Conservation (phyloP, 495 filamentous ascomycete species). For the Penicillium malachiteum region DNA sequence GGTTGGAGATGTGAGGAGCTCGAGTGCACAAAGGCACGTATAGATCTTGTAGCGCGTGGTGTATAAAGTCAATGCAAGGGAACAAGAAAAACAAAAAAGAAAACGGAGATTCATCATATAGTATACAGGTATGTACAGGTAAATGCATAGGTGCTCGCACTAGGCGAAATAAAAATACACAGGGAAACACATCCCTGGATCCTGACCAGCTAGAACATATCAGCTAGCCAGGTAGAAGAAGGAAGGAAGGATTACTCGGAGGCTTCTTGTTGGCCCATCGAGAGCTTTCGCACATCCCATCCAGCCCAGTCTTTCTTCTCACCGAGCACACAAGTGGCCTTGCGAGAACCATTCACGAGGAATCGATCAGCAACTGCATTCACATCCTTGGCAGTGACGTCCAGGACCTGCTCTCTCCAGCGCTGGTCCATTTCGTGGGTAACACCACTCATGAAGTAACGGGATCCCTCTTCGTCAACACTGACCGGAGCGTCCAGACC, state of each 20-base stretch:
- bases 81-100: slow-evolving; percentile 3
- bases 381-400: slow-evolving; percentile 80
- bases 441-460: slow-evolving; percentile 79
- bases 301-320: slow-evolving; percentile 77
- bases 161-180: slow-evolving; percentile 24
- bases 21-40: slow-evolving; percentile 43
- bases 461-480: slow-evolving; percentile 86
- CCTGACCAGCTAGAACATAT: not conserved
- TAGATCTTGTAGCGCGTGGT: slow-evolving; percentile 25
- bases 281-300: slow-evolving; percentile 47
- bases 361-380: slow-evolving; percentile 77
- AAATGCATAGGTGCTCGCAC: slow-evolving; percentile 9
- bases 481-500: slow-evolving; percentile 87
- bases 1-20: slow-evolving; percentile 38
- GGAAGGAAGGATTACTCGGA: not conserved
- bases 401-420: slow-evolving; percentile 81
- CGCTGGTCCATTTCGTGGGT: slow-evolving; percentile 86
- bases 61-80: not conserved
- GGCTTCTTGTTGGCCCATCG: slow-evolving; percentile 29
- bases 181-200: not conserved
- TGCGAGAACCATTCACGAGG: slow-evolving; percentile 64
- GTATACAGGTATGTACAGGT: slow-evolving; percentile 31
- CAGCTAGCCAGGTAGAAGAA: not conserved
- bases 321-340: slow-evolving; percentile 68
- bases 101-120: slow-evolving; percentile 15